Percentiles rank a stretch among this genome's conserved stretches.
Conservation (phyloP, 768 basidiomycete genomes). For the Pluteus cervinus region DNA sequence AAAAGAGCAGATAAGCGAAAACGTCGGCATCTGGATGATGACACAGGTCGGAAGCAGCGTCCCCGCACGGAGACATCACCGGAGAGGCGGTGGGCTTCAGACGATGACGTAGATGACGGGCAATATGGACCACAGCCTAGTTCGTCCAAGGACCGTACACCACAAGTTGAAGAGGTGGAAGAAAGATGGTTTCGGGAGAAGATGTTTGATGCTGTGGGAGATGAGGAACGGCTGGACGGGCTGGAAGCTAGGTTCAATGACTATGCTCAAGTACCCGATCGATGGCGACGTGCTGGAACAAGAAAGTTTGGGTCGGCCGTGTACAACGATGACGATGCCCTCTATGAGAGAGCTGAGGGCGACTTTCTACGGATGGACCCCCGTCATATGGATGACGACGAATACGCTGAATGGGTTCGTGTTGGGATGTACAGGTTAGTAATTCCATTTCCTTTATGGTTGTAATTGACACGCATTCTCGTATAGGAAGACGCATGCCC, state of each 20-base stretch:
- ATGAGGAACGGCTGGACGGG: slow-evolving; percentile 63
- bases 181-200: slow-evolving; percentile 66
- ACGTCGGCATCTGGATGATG: slow-evolving; percentile 13
- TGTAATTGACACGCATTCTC: slow-evolving; percentile 6
- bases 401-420: slow-evolving; percentile 84
- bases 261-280: slow-evolving; percentile 65
- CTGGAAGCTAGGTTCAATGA: slow-evolving; percentile 60
- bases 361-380: slow-evolving; percentile 38
- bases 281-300: slow-evolving; percentile 43
- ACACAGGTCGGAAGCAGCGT: slow-evolving; percentile 19
- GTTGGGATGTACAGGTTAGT: slow-evolving; percentile 78
- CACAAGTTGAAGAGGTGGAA: no score
- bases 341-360: slow-evolving; percentile 16
- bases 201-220: slow-evolving; percentile 65
- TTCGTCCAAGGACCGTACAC: slow-evolving; percentile 20
- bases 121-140: slow-evolving; percentile 16
- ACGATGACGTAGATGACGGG: slow-evolving; percentile 34
- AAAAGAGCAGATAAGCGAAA: slow-evolving; percentile 29
- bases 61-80: slow-evolving; percentile 12
- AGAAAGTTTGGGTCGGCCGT: slow-evolving; percentile 19
- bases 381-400: slow-evolving; percentile 70
- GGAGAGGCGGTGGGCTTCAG: slow-evolving; percentile 40
- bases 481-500: slow-evolving; percentile 59
- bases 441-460: not conserved
- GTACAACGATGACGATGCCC: no score